phyloP scores from a whole-genome alignment of 2,329 filamentous ascomycete genomes.

The Coniochaeta sp. region DNA sequence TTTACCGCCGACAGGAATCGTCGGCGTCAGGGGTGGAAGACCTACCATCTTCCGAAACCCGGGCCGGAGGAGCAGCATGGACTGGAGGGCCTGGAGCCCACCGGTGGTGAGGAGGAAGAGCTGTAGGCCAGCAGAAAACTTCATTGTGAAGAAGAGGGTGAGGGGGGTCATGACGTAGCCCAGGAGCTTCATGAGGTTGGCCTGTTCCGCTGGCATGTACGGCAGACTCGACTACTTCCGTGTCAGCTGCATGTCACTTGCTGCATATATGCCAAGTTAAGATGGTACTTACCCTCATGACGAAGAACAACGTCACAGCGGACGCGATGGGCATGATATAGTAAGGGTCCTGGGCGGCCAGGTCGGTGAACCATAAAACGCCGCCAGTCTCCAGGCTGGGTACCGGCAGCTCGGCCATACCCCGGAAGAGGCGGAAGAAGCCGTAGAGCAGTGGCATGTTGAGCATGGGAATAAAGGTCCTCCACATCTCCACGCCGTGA shows the following conservation, averaged over 20 bases:
- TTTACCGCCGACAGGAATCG: neutral
- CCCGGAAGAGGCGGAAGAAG: conserved; percentile 68
- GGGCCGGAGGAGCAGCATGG: conserved; percentile 31
- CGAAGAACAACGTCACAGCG: conserved; percentile 45
- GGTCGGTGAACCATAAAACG: conserved; percentile 69
- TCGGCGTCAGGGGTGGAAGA: conserved; percentile 23
- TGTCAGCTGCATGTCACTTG: neutral
- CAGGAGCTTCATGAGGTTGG: conserved; percentile 22
- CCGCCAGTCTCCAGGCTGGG: conserved; percentile 68
- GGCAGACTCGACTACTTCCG: conserved; percentile 18
- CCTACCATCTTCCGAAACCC: conserved; percentile 28
- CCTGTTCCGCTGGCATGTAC: conserved; percentile 23
- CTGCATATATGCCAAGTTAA: conserved; percentile 5
- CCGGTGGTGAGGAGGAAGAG: conserved; percentile 50
- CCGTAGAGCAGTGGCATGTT: conserved; percentile 67
- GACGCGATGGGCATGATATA: conserved; percentile 64
- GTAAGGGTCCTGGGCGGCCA: conserved; percentile 70
- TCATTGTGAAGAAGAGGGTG: conserved; percentile 34
- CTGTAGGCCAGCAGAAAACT: conserved; percentile 43
- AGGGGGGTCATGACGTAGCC: conserved; percentile 25
- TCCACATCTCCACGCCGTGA: conserved; percentile 44
- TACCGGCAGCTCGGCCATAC: conserved; percentile 71
- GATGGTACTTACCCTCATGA: conserved; percentile 44
- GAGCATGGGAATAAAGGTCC: conserved; percentile 47
- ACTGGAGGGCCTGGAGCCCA: conserved; percentile 31